Evolutionary conservation across 306 rosid genomes (phyloP).

Genomic region (Erythrophleum fordii): DNA sequence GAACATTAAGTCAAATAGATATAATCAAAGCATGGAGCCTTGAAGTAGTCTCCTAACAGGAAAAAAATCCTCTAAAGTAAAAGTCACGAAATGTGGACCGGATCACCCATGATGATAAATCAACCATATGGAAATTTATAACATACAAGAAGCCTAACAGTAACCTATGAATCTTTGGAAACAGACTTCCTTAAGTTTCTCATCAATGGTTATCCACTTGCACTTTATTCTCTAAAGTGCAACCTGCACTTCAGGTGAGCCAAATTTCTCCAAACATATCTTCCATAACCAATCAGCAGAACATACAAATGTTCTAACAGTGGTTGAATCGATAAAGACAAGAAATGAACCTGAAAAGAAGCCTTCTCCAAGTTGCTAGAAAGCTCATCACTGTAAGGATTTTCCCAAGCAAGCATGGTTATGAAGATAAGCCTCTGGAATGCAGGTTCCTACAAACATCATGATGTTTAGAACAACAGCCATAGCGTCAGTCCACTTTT

Average conservation of each 20-base stretch:
- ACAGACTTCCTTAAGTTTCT: background rate
- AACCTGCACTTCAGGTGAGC: background rate
- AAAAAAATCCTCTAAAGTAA: background rate
- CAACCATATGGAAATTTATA: background rate
- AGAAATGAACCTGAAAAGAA: constrained; percentile 71
- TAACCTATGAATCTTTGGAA: background rate
- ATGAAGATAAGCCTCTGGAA: constrained; percentile 87
- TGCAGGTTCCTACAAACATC: constrained; percentile 77
- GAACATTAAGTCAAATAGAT: constrained; percentile 10
- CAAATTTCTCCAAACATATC: constrained; percentile 9
- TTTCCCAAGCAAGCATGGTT: constrained; percentile 98
- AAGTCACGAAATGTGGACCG: background rate
- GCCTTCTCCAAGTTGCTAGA: constrained; percentile 63
- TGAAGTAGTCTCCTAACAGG: background rate
- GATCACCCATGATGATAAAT: constrained; percentile 2
- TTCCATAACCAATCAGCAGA: constrained; percentile 20
- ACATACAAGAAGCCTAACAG: background rate
- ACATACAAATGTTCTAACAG: constrained; percentile 5
- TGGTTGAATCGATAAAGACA: constrained; percentile 32
- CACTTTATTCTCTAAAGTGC: background rate
- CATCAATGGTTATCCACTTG: background rate
- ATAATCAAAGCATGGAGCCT: constrained; percentile 12
- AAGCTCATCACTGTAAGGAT: constrained; percentile 66
- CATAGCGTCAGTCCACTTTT: constrained; percentile 22
- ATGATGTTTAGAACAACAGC: constrained; percentile 39